phyloP scores from a whole-genome alignment of 495 filamentous ascomycete species.

The Aspergillus asperescens region DNA sequence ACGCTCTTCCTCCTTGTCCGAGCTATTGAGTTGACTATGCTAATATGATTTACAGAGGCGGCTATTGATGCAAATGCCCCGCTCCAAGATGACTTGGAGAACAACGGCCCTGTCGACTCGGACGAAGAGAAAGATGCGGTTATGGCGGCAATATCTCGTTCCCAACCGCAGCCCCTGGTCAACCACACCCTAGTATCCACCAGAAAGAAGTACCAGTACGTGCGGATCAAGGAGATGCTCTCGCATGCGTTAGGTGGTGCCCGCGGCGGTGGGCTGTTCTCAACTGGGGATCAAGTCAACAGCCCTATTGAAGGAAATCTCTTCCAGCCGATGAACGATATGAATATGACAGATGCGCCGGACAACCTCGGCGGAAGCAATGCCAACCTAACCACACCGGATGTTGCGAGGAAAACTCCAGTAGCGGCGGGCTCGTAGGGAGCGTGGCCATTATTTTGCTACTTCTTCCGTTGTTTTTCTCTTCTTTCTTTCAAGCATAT shows the following conservation, averaged over 20 bases:
- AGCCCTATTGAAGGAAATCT: constrained; percentile 27
- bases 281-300: constrained; percentile 32
- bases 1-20: constrained; percentile 29
- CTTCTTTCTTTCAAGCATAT: neutral
- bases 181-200: constrained; percentile 62
- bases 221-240: constrained; percentile 86
- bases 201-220: constrained; percentile 68
- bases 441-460: too few species aligned
- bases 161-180: constrained; percentile 67
- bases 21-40: neutral
- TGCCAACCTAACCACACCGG: constrained; percentile 2
- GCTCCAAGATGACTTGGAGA: constrained; percentile 75
- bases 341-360: constrained; percentile 15
- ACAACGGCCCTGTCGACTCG: constrained; percentile 73
- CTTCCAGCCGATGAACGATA: constrained; percentile 32
- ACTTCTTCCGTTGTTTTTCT: neutral
- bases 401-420: constrained; percentile 22
- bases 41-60: constrained; percentile 54
- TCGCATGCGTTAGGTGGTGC: constrained; percentile 60
- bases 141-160: constrained; percentile 74
- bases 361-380: constrained; percentile 13
- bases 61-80: constrained; percentile 91
- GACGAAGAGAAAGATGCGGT: constrained; percentile 89
- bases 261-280: constrained; percentile 43
- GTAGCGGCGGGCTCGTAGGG: constrained; percentile 17